Evolutionary conservation across 2,329 filamentous ascomycete genomes (phyloP).

Genomic region (Pseudogymnoascus sp.): DNA sequence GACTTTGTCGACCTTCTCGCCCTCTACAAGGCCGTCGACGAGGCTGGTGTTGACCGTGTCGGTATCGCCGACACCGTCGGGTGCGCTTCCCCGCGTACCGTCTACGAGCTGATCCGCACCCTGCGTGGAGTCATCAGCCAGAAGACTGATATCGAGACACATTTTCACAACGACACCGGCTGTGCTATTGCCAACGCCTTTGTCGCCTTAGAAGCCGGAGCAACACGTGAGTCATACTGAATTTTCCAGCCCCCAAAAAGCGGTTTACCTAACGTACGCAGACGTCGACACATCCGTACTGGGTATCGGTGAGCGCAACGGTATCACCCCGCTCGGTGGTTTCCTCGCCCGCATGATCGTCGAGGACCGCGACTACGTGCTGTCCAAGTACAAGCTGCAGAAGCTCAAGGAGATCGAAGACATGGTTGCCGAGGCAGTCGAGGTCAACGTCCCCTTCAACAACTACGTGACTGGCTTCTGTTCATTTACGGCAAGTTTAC

Average conservation of each 20-base stretch:
- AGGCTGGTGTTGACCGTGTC: slow-evolving; percentile 75
- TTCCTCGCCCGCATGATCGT: slow-evolving; percentile 68
- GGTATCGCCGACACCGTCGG: slow-evolving; percentile 92
- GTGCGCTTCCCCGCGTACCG: slow-evolving; percentile 73
- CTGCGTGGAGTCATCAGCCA: slow-evolving; percentile 49
- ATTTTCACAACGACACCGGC: slow-evolving; percentile 90
- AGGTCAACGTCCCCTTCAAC: slow-evolving; percentile 82
- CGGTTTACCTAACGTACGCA: neutral
- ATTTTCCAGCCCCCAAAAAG: neutral
- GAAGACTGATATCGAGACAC: slow-evolving; percentile 48
- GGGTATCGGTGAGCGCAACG: slow-evolving; percentile 81
- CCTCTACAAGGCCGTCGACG: slow-evolving; percentile 78
- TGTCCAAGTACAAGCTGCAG: slow-evolving; percentile 78
- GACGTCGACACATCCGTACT: slow-evolving; percentile 68
- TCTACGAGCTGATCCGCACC: slow-evolving; percentile 80
- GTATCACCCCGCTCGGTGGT: slow-evolving; percentile 58
- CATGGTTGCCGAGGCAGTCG: slow-evolving; percentile 68
- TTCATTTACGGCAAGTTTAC: slow-evolving; percentile 7
- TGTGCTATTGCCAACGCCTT: slow-evolving; percentile 84
- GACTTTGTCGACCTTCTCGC: slow-evolving; percentile 76
- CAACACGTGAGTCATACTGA: slow-evolving; percentile 45
- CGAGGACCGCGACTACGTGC: slow-evolving; percentile 73
- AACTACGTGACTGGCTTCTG: slow-evolving; percentile 44
- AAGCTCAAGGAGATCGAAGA: slow-evolving; percentile 86
- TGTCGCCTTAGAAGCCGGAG: slow-evolving; percentile 79